These are phyloP conservation scores for Colletotrichum sp. DNA, from an alignment of 2,329 filamentous ascomycete species.

Conservation along the genomic window DNA sequence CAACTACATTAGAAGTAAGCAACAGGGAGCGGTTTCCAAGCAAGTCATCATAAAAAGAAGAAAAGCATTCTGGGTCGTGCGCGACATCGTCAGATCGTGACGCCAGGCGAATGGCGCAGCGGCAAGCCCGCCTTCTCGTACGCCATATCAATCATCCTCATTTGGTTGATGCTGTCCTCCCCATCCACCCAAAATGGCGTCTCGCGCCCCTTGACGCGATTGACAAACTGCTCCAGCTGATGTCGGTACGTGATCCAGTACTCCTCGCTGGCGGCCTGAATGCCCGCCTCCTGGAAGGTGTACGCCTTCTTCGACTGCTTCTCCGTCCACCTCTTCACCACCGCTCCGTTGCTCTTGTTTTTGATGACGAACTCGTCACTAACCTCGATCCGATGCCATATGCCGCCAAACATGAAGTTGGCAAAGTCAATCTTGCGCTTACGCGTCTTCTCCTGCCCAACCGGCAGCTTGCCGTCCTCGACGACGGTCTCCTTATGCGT, in stretches of 20 bases:
- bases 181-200: conserved; percentile 41
- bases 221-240: conserved; percentile 54
- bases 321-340: conserved; percentile 26
- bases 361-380: conserved; percentile 36
- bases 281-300: conserved; percentile 34
- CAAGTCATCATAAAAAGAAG: not conserved
- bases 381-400: conserved; percentile 40
- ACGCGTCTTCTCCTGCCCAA: conserved; percentile 25
- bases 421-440: conserved; percentile 31
- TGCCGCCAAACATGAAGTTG: conserved; percentile 27
- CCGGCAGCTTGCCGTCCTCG: conserved; percentile 19
- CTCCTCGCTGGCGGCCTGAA: conserved; percentile 31
- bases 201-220: conserved; percentile 42
- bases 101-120: conserved; percentile 20
- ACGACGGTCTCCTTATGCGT: conserved; percentile 18
- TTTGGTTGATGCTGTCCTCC: conserved; percentile 47
- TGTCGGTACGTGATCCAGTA: conserved; percentile 50
- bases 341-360: conserved; percentile 19
- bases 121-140: conserved; percentile 39
- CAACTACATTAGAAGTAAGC: not conserved
- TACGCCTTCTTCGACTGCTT: conserved; percentile 35
- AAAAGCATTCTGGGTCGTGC: not conserved
- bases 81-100: not conserved
- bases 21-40: not conserved
- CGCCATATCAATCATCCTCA: conserved; percentile 50